phyloP scores from a whole-genome alignment of 495 filamentous ascomycete genomes.

The Penicillium pulvis region DNA sequence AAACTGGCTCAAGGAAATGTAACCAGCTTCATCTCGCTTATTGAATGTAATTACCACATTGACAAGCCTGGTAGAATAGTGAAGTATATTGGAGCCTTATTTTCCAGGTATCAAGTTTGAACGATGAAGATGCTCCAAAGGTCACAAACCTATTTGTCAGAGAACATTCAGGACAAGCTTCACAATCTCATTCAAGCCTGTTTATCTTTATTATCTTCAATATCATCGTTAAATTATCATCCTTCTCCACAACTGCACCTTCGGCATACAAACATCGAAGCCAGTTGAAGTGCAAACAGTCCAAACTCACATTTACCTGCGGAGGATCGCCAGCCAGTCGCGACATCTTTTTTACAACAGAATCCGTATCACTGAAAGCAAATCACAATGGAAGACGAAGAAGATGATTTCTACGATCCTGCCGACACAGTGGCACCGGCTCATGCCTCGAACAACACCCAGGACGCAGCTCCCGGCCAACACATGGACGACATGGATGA shows the following conservation, averaged over 20 bases:
- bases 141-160: not conserved
- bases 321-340: slow-evolving; percentile 21
- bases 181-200: too few species aligned
- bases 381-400: slow-evolving; percentile 51
- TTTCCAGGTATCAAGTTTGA: not conserved
- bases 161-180: too few species aligned
- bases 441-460: slow-evolving; percentile 29
- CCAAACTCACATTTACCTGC: slow-evolving; percentile 36
- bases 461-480: slow-evolving; percentile 24
- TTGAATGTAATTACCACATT: not conserved
- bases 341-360: slow-evolving; percentile 17
- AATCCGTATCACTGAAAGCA: slow-evolving; percentile 14
- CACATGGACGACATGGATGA: slow-evolving; percentile 59
- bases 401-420: slow-evolving; percentile 58
- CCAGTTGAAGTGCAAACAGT: slow-evolving; percentile 31
- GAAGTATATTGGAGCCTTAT: not conserved
- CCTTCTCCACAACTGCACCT: not conserved
- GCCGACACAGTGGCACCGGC: slow-evolving; percentile 41
- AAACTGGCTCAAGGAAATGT: not conserved
- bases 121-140: not conserved
- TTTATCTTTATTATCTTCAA: too few species aligned
- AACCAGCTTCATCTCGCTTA: not conserved
- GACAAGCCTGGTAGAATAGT: not conserved
- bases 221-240: not conserved
- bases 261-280: not conserved